Percentiles rank a stretch among this genome's conserved stretches.
phyloP scores from a whole-genome alignment of 2,329 filamentous ascomycete genomes.

The Sporothrix protearum region DNA sequence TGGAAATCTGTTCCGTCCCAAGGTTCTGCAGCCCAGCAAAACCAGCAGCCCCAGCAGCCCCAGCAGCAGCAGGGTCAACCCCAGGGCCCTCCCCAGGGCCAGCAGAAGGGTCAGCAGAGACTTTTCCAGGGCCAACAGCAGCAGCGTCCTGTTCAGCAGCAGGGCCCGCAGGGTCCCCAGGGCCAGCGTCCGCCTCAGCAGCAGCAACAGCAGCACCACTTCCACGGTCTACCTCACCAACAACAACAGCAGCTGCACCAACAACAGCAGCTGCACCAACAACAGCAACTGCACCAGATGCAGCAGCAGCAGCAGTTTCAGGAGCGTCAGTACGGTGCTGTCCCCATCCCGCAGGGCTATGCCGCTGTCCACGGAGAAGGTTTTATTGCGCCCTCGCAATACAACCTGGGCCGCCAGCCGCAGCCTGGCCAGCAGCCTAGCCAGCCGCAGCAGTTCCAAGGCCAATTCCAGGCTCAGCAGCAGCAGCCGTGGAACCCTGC shows the following conservation, averaged over 20 bases:
- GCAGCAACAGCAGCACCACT: not conserved
- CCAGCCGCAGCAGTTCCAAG: not conserved
- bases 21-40: not conserved
- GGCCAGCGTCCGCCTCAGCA: constrained; percentile 7
- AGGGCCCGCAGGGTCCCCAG: not conserved
- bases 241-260: not conserved
- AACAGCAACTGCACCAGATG: not conserved
- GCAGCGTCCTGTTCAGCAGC: not conserved
- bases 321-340: constrained; percentile 39
- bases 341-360: constrained; percentile 41
- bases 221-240: not conserved
- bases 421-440: constrained; percentile 10
- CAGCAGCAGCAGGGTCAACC: not conserved
- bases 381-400: constrained; percentile 32
- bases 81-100: not conserved
- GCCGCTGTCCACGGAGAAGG: constrained; percentile 39
- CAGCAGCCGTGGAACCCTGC: not conserved
- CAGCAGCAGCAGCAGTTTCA: not conserved
- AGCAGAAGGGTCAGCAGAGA: constrained; percentile 2
- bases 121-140: constrained; percentile 1
- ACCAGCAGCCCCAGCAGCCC: not conserved
- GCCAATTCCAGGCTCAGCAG: not conserved
- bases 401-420: constrained; percentile 22
- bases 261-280: not conserved
- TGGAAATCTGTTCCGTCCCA: constrained; percentile 2